Base-by-base conservation (phyloP, 73 alveolate species). In the Breviolum minutum region DNA sequence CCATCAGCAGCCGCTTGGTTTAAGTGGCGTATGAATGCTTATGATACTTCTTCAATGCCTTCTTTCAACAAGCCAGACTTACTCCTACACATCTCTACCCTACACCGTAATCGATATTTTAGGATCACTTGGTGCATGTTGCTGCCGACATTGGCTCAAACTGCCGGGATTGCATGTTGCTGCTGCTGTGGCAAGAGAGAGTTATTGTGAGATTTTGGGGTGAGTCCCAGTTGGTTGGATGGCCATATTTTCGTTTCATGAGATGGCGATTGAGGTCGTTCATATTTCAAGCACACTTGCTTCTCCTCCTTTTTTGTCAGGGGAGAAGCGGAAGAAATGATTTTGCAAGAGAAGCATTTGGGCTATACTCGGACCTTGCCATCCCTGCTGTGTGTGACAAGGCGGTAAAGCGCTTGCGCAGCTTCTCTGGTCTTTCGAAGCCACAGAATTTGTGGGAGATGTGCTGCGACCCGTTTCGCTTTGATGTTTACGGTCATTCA, bases 391-490 rank as follows among this genome's bases (percentile, higher is more conserved):
- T 27, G 24, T 71, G 97, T 63, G 26, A 24, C 64, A 76, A 63
- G 76, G 97, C 88, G 8, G 63, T 71, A 32, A 64, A 11, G 61
- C 96, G 96, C 82, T 64, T 87, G 40, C 13, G 95, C 29, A 68
- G 95, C 63, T 40, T 19, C 29, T 73, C 13, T 66, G 30, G 61
- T 48, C 61, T 40, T 66, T 6, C 16, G n/a, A 24, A 14, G 32
- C 64, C 16, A 16, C 66, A 2, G 48, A 84, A 32, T 40, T 29
- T 90, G 63, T 90, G 97, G 97, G 97, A 71, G 88, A 22, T 63
- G 16, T 90, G 97, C 97, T 90, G 97, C 69, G 97, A 90, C n/a
- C 77, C 76, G 24, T 90, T 54, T 48, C 87, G 97, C 85, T 90
- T 90, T 30, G 97, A 90, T 29, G 54, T 73, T 22, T 62, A 24